Evolutionary conservation across 2,329 filamentous ascomycete genomes (phyloP).

Genomic region (Aureobasidium sp.): DNA sequence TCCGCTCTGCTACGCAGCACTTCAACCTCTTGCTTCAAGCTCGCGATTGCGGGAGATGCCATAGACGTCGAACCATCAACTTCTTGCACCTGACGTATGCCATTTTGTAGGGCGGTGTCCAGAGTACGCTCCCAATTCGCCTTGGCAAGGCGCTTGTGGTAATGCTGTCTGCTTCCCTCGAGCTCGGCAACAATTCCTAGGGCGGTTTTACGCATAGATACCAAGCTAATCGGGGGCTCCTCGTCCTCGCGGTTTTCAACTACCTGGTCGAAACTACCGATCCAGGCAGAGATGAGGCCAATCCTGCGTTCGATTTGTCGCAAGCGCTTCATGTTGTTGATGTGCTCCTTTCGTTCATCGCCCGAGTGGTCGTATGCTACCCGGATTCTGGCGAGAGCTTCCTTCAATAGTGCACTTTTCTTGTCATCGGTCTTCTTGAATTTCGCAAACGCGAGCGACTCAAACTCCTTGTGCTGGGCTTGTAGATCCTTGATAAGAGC

Average conservation of each 20-base stretch:
- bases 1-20: conserved; percentile 75
- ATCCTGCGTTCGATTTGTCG: conserved; percentile 79
- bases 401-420: conserved; percentile 63
- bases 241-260: conserved; percentile 65
- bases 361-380: conserved; percentile 75
- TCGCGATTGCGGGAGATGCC: conserved; percentile 53
- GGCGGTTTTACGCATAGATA: conserved; percentile 76
- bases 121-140: conserved; percentile 80
- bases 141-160: conserved; percentile 73
- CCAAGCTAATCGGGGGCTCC: conserved; percentile 56
- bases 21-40: conserved; percentile 72
- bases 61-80: conserved; percentile 57
- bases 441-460: conserved; percentile 72
- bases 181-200: conserved; percentile 82
- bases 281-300: conserved; percentile 79
- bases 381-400: conserved; percentile 72
- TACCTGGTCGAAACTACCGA: conserved; percentile 79
- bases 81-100: conserved; percentile 66
- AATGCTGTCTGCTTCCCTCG: conserved; percentile 82
- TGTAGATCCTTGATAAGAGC: conserved; percentile 93
- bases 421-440: conserved; percentile 88
- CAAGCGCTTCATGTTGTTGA: conserved; percentile 71
- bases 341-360: conserved; percentile 68
- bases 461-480: conserved; percentile 83
- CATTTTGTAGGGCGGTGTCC: conserved; percentile 80